A percentile compares a stretch with the other conserved stretches of the same genome.
These are phyloP conservation scores for Cardamine resedifolia DNA, from an alignment of 345 rosid species.

Conservation along the genomic window DNA sequence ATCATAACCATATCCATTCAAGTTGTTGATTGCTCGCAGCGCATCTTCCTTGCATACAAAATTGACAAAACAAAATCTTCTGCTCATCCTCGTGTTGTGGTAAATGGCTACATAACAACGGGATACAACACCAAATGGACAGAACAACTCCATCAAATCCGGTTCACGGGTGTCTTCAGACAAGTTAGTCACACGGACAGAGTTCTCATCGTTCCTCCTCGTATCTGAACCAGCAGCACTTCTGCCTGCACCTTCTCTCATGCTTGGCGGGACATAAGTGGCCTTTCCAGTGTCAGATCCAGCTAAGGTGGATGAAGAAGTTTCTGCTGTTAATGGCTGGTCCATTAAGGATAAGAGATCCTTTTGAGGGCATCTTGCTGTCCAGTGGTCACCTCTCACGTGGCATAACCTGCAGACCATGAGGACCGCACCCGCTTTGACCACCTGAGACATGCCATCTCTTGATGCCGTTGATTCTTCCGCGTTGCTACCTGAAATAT, in stretches of 20 bases:
- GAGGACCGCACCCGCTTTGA: slow-evolving; percentile 54
- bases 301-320: slow-evolving; percentile 26
- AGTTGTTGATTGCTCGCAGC: slow-evolving; percentile 41
- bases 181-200: slow-evolving; percentile 38
- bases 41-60: slow-evolving; percentile 41
- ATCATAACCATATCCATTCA: slow-evolving; percentile 49
- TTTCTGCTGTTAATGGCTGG: slow-evolving; percentile 44
- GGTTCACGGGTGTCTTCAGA: slow-evolving; percentile 46
- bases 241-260: slow-evolving; percentile 34
- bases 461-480: slow-evolving; percentile 49
- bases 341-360: slow-evolving; percentile 56
- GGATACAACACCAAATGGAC: slow-evolving; percentile 37
- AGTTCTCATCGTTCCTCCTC: slow-evolving; percentile 41
- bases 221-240: slow-evolving; percentile 21
- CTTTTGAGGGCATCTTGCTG: slow-evolving; percentile 62
- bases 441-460: slow-evolving; percentile 49
- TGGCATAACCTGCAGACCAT: slow-evolving; percentile 65
- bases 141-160: slow-evolving; percentile 46
- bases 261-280: slow-evolving; percentile 60
- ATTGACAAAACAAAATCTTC: slow-evolving; percentile 44
- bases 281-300: slow-evolving; percentile 31
- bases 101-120: slow-evolving; percentile 41
- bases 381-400: slow-evolving; percentile 74
- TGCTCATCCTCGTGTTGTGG: slow-evolving; percentile 32
- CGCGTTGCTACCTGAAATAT: slow-evolving; percentile 41